These are phyloP conservation scores for Fusarium acutatum DNA, from an alignment of 2,329 filamentous ascomycete species.

Conservation along the genomic window DNA sequence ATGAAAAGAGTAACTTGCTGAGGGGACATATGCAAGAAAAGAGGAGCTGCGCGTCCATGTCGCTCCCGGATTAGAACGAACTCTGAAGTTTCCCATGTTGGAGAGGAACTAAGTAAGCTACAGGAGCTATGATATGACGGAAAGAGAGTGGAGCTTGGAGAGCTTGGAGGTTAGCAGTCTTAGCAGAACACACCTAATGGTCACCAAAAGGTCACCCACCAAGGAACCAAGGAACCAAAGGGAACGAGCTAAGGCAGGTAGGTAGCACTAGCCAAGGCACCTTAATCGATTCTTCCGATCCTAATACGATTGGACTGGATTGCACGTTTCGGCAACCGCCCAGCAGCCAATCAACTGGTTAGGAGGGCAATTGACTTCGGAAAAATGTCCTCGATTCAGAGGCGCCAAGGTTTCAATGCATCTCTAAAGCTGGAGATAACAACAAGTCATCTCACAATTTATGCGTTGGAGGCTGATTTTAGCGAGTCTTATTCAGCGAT, in stretches of 20 bases:
- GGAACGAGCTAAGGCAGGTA: conserved; percentile 3
- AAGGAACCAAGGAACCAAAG: background rate
- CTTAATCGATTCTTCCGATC: conserved; percentile 32
- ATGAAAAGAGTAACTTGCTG: background rate
- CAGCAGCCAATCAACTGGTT: conserved; percentile 10
- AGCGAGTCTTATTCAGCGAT: background rate
- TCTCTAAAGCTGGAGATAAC: background rate
- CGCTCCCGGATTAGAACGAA: conserved; percentile 23
- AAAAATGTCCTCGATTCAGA: conserved; percentile 25
- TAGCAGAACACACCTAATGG: background rate
- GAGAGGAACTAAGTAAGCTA: background rate
- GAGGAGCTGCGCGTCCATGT: conserved; percentile 10
- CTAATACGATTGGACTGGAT: conserved; percentile 29
- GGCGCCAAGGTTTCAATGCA: conserved; percentile 32
- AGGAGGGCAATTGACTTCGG: conserved; percentile 19
- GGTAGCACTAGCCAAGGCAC: conserved; percentile 27
- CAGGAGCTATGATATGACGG: conserved; percentile 32
- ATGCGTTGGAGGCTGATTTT: conserved; percentile 13
- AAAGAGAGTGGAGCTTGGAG: conserved; percentile 8
- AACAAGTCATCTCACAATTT: conserved; percentile 12
- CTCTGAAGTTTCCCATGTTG: conserved; percentile 28
- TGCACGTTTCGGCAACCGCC: conserved; percentile 31
- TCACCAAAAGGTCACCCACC: background rate
- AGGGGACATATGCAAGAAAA: background rate
- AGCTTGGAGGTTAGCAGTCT: background rate